Evolutionary conservation across 108 stramenopile species (phyloP).

Genomic region (Mayamaea pseudoterrestris): DNA sequence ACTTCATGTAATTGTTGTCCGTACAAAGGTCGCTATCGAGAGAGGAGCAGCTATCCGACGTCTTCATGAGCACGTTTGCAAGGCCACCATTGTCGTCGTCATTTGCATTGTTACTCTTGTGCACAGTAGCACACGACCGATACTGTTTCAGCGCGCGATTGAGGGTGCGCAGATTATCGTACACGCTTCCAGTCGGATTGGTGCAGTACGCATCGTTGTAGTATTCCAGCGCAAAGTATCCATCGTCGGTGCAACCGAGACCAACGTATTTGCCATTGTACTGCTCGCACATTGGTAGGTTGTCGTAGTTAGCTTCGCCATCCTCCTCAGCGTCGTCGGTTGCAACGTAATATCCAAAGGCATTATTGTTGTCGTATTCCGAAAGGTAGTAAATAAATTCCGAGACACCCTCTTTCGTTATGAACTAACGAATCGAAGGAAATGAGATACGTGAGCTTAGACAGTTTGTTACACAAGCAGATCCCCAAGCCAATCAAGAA

Average conservation of each 20-base stretch:
- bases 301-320: constrained; percentile 8
- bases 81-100: constrained; percentile 6
- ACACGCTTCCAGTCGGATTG: constrained; percentile 33
- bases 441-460: too few relatives aligned
- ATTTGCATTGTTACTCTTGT: constrained; percentile 4
- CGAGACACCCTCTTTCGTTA: constrained; percentile 49
- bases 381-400: constrained; percentile 59
- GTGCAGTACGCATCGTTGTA: constrained; percentile 70
- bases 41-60: constrained; percentile 44
- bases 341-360: constrained; percentile 10
- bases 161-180: constrained; percentile 34
- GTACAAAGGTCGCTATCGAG: constrained; percentile 41
- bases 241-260: constrained; percentile 44
- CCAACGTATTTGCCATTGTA: constrained; percentile 50
- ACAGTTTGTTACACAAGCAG: background rate
- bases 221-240: constrained; percentile 48
- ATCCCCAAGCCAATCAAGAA: background rate
- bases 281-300: constrained; percentile 52
- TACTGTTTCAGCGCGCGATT: constrained; percentile 43
- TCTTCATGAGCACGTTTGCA: constrained; percentile 31
- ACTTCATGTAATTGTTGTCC: constrained; percentile 13
- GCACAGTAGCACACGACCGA: constrained; percentile 19
- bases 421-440: constrained; percentile 32
- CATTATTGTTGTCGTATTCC: constrained; percentile 35
- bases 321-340: constrained; percentile 16